Evolutionary conservation across 495 filamentous ascomycete genomes (phyloP).

Genomic region (Trichoderma reesei): DNA sequence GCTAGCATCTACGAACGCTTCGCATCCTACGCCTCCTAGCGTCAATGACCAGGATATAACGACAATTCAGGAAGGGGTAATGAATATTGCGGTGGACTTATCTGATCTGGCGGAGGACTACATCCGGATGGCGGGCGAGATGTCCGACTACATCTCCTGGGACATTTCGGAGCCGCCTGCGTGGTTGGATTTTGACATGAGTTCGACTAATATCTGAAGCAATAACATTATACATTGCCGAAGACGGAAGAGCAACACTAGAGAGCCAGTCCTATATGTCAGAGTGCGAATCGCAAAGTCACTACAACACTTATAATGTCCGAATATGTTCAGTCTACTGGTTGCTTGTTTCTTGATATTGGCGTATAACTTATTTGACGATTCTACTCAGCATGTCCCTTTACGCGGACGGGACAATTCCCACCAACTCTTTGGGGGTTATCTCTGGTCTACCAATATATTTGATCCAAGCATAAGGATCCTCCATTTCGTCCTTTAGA

Average conservation of each 20-base stretch:
- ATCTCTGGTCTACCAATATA: constrained; percentile 17
- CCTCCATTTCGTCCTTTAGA: constrained; percentile 15
- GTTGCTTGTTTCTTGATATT: too few relatives aligned
- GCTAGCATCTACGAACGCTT: background rate
- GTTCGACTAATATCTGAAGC: constrained; percentile 2
- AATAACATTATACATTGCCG: background rate
- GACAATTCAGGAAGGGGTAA: background rate
- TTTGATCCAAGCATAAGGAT: constrained; percentile 18
- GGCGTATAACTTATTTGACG: too few relatives aligned
- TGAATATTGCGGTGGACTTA: background rate
- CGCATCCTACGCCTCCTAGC: background rate
- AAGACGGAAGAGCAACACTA: background rate
- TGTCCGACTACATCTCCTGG: constrained; percentile 12
- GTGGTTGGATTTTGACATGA: constrained; percentile 12
- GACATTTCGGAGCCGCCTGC: constrained; percentile 10
- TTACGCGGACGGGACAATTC: constrained; percentile 11
- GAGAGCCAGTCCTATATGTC: background rate
- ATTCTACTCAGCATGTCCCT: background rate
- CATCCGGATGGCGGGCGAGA: constrained; percentile 11
- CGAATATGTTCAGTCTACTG: too few relatives aligned
- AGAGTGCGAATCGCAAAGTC: too few relatives aligned
- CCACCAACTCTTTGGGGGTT: constrained; percentile 13
- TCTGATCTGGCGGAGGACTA: constrained; percentile 8
- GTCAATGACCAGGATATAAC: background rate
- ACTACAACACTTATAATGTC: too few relatives aligned